Conservation (phyloP, 2,329 filamentous ascomycete genomes). For the Penicillium occitanis region DNA sequence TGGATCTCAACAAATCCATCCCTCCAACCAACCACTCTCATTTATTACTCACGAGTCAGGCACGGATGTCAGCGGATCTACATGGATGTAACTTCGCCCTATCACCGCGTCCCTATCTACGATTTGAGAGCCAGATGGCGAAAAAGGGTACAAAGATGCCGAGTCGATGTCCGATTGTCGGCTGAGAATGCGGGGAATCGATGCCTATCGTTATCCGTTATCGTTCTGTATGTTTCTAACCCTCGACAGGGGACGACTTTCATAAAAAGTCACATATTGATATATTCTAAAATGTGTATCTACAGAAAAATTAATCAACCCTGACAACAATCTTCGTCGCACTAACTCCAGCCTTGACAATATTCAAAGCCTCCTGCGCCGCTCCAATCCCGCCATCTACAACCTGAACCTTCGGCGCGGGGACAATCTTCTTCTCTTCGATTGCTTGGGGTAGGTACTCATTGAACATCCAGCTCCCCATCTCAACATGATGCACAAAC, state of each 20-base stretch:
- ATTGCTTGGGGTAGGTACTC: slow-evolving; percentile 5
- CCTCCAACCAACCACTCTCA: not conserved
- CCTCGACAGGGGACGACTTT: not conserved
- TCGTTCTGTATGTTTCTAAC: not conserved
- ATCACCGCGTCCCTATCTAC: not conserved
- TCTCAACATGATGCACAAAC: slow-evolving; percentile 13
- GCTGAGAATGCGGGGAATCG: slow-evolving; percentile 10
- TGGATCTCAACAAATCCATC: not conserved
- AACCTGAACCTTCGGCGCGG: slow-evolving; percentile 6
- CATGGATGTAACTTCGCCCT: not conserved
- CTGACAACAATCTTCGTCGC: slow-evolving; percentile 13
- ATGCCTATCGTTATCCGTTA: not conserved
- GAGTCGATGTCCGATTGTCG: slow-evolving; percentile 2
- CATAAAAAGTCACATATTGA: not conserved
- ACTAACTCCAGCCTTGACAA: slow-evolving; percentile 13
- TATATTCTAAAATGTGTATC: not conserved
- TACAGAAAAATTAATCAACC: not conserved
- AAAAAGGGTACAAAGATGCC: not conserved
- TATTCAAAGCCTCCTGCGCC: slow-evolving; percentile 10
- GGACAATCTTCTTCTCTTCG: slow-evolving; percentile 7
- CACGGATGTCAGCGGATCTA: slow-evolving; percentile 6
- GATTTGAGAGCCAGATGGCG: not conserved
- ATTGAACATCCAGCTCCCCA: slow-evolving; percentile 12
- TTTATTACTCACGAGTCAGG: not conserved
- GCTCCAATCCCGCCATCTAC: slow-evolving; percentile 10